phyloP scores from a whole-genome alignment of 176 grass and related monocot species.

The Triticum turgidum region DNA sequence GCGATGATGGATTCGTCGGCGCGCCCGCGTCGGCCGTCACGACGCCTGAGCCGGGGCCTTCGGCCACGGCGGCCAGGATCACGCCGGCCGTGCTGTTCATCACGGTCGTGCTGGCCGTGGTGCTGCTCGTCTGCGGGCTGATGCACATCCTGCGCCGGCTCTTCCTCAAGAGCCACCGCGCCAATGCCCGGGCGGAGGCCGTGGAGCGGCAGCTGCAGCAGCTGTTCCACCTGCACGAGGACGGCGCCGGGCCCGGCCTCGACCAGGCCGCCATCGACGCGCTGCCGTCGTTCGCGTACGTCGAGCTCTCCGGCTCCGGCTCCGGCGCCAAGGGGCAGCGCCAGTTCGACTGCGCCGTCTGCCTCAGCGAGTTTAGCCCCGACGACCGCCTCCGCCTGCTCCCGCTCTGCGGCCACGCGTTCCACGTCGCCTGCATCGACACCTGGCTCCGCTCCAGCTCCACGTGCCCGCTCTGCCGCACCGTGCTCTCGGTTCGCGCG shows the following conservation, averaged over 20 bases:
- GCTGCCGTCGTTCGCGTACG: conserved; percentile 77
- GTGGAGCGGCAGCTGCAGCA: conserved; percentile 84
- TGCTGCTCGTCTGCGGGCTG: conserved; percentile 74
- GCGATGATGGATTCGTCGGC: neutral
- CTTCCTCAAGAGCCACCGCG: conserved; percentile 66
- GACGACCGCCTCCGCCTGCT: conserved; percentile 87
- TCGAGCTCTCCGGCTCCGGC: conserved; percentile 48
- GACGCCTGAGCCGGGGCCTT: neutral
- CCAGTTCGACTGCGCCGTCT: conserved; percentile 91
- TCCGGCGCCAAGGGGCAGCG: conserved; percentile 32
- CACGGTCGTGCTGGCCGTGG: conserved; percentile 77
- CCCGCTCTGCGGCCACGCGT: conserved; percentile 85
- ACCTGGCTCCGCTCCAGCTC: conserved; percentile 88
- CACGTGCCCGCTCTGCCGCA: conserved; percentile 88
- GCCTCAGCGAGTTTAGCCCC: conserved; percentile 61
- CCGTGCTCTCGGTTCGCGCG: conserved; percentile 34
- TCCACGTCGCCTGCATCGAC: conserved; percentile 86
- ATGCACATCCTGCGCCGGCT: conserved; percentile 72
- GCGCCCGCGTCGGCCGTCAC: neutral
- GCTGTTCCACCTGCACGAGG: conserved; percentile 70
- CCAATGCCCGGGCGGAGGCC: conserved; percentile 43
- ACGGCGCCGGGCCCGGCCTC: conserved; percentile 39
- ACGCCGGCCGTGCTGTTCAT: conserved; percentile 84
- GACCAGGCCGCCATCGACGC: conserved; percentile 71
- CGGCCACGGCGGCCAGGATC: conserved; percentile 29